Evolutionary conservation across 1,284 basidiomycete species (phyloP), one percentile per base, ranked within the genome.

Genomic region (Sporisorium iseilematis-ciliati): DNA sequence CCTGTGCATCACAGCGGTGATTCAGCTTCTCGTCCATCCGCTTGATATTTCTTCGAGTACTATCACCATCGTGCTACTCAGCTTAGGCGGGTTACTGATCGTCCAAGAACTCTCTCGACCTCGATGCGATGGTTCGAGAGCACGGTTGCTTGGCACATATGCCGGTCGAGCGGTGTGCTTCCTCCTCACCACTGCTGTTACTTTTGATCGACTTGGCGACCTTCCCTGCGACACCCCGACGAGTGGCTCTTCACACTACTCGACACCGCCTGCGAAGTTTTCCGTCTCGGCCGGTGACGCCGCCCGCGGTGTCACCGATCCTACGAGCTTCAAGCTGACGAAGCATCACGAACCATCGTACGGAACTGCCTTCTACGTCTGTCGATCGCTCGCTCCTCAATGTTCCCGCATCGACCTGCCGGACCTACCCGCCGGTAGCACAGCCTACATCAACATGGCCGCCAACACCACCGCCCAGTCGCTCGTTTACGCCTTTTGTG

Each of bases 281-380:
- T 49, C 43, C 3, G 31, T 58, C 29, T 21, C 65, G 3, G 14
- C 56, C 14, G 51, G 59, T 0, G 51, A 51, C 10, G 48, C 29
- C 16, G 11, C 50, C 4, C 54, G 20, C 50, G 58, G 45, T 25
- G 16, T n/a, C 21, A 54, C 50, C 7, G 40, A 42, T 25, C 11
- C 25, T 10, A n/a, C 33, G 4, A 35, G 18, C n/a, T 14, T 5
- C 4, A 48, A 49, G 14, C 20, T 18, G 5, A 2, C n/a, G 2
- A 26, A 33, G 20, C 42, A 41, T 3, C 55, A 54, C 6, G 25
- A 12, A 6, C 40, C 60, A 12, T 60, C 50, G 0, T 61, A 54
- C 20, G 67, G 67, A 11, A 61, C 67, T 0, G 57, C 67, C 0
- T 54, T 65, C 58, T 70, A 70, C 26, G 45, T 70, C 10, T 50